Conservation (phyloP, 257 asterid species). For the Orobanche coerulescens region DNA sequence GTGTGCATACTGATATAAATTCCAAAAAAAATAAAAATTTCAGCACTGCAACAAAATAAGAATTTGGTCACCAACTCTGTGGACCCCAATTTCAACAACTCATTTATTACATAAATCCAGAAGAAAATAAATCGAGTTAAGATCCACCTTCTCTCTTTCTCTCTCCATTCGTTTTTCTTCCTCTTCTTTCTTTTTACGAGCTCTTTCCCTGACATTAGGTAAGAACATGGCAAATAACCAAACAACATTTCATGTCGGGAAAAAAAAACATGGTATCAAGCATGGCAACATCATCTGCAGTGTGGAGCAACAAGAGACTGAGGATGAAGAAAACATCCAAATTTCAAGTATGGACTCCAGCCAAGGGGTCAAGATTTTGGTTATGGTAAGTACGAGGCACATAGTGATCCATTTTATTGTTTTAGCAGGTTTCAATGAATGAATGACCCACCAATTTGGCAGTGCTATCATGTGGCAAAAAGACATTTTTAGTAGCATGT, state of each 20-base stretch:
- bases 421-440: slow-evolving; percentile 3
- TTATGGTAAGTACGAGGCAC: background rate
- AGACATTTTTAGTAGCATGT: background rate
- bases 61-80: slow-evolving; percentile 4
- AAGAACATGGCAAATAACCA: slow-evolving; percentile 4
- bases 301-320: background rate
- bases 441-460: background rate
- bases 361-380: slow-evolving; percentile 1
- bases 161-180: slow-evolving; percentile 82
- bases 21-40: background rate
- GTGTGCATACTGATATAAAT: background rate
- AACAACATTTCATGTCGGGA: background rate
- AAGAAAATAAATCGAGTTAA: background rate
- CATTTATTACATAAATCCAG: background rate
- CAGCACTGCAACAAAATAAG: slow-evolving; percentile 9
- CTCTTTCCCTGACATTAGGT: slow-evolving; percentile 57
- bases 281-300: slow-evolving; percentile 4
- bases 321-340: background rate
- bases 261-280: slow-evolving; percentile 1
- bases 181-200: slow-evolving; percentile 94
- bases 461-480: background rate
- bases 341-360: background rate
- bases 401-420: slow-evolving; percentile 1
- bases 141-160: slow-evolving; percentile 76
- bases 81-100: slow-evolving; percentile 4